These are phyloP conservation scores for Leptomonas pyrrhocoris DNA, from an alignment of 208 protist species.

Conservation along the genomic window DNA sequence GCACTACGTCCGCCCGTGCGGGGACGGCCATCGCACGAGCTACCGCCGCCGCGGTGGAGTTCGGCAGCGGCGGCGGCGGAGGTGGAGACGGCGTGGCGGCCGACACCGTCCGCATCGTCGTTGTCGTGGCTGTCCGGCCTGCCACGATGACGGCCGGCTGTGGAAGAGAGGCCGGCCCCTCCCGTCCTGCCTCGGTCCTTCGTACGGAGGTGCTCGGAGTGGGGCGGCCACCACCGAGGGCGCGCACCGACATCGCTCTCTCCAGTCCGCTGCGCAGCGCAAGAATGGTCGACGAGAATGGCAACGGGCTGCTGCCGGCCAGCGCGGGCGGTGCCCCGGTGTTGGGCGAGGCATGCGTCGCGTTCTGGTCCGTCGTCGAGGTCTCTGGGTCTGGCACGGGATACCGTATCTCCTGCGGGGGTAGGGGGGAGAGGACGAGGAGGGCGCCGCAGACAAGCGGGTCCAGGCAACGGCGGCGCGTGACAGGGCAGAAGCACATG, in stretches of 20 bases:
- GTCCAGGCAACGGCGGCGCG: constrained; percentile 76
- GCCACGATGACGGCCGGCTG: not conserved
- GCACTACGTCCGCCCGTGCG: not conserved
- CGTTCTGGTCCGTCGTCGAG: not conserved
- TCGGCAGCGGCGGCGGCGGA: not conserved
- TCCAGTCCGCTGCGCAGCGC: constrained; percentile 27
- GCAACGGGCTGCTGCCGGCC: constrained; percentile 5
- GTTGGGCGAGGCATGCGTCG: not conserved
- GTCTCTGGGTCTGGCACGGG: not conserved
- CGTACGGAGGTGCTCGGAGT: constrained; percentile 5
- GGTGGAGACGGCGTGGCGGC: not conserved
- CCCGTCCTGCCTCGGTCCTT: not conserved
- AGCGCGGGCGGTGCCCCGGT: not conserved
- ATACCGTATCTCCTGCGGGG: constrained; percentile 17
- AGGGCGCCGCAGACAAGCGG: constrained; percentile 50
- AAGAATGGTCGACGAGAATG: constrained; percentile 25
- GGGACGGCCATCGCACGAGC: not conserved
- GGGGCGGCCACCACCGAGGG: not conserved
- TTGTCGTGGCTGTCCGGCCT: not conserved
- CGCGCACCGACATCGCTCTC: constrained; percentile 4
- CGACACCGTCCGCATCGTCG: too few species aligned
- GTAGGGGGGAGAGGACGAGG: constrained; percentile 13
- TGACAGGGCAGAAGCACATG: constrained; percentile 84
- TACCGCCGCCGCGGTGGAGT: not conserved
- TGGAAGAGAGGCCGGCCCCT: not conserved